A percentile compares a stretch with the other conserved stretches of the same genome.
phyloP scores from a whole-genome alignment of 1,284 basidiomycete genomes.

The Cystobasidium pallidum region DNA sequence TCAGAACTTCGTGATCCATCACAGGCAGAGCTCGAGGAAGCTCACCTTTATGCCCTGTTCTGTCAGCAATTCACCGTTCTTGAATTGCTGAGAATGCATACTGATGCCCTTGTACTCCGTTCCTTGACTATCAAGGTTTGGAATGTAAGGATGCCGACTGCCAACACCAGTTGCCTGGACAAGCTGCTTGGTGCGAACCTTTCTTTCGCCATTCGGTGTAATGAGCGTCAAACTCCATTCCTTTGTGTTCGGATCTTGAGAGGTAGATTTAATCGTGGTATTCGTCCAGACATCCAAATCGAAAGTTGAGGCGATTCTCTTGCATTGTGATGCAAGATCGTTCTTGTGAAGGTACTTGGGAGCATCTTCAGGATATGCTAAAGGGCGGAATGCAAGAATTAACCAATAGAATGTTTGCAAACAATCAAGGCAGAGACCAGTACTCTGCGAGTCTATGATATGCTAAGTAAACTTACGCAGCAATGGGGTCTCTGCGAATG shows the following conservation, averaged over 20 bases:
- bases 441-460: too few relatives aligned
- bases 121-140: conserved; percentile 5
- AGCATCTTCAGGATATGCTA: conserved; percentile 9
- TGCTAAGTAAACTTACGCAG: too few relatives aligned
- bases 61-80: neutral
- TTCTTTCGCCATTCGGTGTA: neutral
- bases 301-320: neutral
- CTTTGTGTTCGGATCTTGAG: neutral
- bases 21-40: neutral
- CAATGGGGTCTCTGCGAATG: too few relatives aligned
- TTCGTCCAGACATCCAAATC: conserved; percentile 3
- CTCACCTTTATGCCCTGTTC: conserved; percentile 18
- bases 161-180: conserved; percentile 23
- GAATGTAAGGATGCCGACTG: conserved; percentile 4
- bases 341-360: neutral
- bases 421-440: too few relatives aligned
- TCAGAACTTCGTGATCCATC: neutral
- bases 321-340: conserved; percentile 9
- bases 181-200: neutral
- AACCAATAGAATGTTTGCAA: too few relatives aligned
- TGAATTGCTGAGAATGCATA: conserved; percentile 12
- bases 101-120: neutral
- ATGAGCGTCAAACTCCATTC: conserved; percentile 3
- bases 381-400: too few relatives aligned
- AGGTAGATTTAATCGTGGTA: conserved; percentile 12